Conservation (phyloP, 2,329 filamentous ascomycete species). For the Xenosphaeropsis pyriputrescens region DNA sequence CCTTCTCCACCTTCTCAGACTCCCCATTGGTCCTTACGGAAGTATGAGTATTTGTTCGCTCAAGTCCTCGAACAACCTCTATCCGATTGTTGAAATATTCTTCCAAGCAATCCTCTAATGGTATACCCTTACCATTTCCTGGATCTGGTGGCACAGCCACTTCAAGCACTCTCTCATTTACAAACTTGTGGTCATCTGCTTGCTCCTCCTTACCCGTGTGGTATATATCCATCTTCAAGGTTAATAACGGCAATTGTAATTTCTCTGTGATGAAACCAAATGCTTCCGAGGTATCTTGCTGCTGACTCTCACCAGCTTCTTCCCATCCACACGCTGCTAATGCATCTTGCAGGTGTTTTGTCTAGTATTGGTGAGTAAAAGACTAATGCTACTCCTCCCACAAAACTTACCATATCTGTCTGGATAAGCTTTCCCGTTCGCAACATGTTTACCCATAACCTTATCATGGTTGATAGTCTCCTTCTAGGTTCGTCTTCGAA, state of each 20-base stretch:
- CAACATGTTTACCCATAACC: slow-evolving; percentile 88
- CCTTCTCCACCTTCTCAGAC: slow-evolving; percentile 7
- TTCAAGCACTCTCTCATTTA: slow-evolving; percentile 82
- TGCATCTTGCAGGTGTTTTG: slow-evolving; percentile 67
- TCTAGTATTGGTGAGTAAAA: slow-evolving; percentile 30
- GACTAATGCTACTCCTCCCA: background rate
- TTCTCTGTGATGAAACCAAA: slow-evolving; percentile 91
- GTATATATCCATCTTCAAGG: slow-evolving; percentile 87
- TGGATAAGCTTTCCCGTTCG: slow-evolving; percentile 74
- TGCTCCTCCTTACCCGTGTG: slow-evolving; percentile 76
- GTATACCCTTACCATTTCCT: slow-evolving; percentile 51
- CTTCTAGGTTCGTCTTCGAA: slow-evolving; percentile 58
- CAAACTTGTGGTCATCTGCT: slow-evolving; percentile 83
- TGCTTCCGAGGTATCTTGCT: slow-evolving; percentile 92
- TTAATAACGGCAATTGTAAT: slow-evolving; percentile 73
- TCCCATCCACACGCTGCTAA: slow-evolving; percentile 79
- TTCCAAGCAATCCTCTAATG: slow-evolving; percentile 81
- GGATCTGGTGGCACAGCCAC: slow-evolving; percentile 73
- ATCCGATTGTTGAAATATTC: slow-evolving; percentile 82
- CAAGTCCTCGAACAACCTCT: slow-evolving; percentile 67
- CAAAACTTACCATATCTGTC: slow-evolving; percentile 55
- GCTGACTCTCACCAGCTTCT: slow-evolving; percentile 60
- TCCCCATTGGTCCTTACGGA: slow-evolving; percentile 7
- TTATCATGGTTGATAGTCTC: slow-evolving; percentile 61
- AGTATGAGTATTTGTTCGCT: slow-evolving; percentile 40